Evolutionary conservation across 108 stramenopile genomes (phyloP).

Genomic region (Mayamaea pseudoterrestris): DNA sequence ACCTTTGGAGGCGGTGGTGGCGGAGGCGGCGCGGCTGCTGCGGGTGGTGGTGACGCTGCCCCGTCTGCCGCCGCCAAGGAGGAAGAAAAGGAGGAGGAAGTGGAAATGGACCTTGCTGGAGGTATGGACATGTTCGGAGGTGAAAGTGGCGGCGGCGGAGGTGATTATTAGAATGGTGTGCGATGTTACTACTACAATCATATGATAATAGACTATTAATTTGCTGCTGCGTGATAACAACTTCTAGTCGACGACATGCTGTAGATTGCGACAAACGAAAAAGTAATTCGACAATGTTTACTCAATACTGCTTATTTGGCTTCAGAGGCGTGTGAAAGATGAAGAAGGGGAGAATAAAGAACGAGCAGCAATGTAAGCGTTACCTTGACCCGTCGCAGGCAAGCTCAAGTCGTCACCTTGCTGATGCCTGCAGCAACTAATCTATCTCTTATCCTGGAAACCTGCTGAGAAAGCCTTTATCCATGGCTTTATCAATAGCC

Average conservation of each 20-base stretch:
- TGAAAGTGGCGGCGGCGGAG: constrained; percentile 40
- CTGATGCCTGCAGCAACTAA: not conserved
- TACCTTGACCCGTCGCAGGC: no score
- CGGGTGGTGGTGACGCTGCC: constrained; percentile 42
- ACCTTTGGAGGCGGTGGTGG: constrained; percentile 93
- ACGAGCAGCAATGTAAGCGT: no score
- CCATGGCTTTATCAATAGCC: constrained; percentile 49
- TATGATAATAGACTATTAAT: no score
- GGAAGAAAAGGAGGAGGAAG: constrained; percentile 57
- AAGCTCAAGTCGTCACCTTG: not conserved
- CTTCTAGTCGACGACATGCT: no score
- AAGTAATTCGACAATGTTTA: no score
- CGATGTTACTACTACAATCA: not conserved
- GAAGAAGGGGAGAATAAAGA: no score
- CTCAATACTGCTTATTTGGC: no score
- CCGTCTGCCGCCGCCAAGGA: constrained; percentile 37
- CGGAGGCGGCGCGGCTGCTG: constrained; percentile 64
- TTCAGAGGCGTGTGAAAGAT: no score
- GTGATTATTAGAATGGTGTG: constrained; percentile 50
- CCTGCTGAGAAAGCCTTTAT: constrained; percentile 27
- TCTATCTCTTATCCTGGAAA: constrained; percentile 14
- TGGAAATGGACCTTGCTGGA: constrained; percentile 41
- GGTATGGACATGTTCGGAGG: constrained; percentile 64
- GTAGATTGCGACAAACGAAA: no score
- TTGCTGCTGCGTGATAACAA: no score